Conservation (phyloP, 2,329 filamentous ascomycete genomes). For the Epicoccum nigrum region DNA sequence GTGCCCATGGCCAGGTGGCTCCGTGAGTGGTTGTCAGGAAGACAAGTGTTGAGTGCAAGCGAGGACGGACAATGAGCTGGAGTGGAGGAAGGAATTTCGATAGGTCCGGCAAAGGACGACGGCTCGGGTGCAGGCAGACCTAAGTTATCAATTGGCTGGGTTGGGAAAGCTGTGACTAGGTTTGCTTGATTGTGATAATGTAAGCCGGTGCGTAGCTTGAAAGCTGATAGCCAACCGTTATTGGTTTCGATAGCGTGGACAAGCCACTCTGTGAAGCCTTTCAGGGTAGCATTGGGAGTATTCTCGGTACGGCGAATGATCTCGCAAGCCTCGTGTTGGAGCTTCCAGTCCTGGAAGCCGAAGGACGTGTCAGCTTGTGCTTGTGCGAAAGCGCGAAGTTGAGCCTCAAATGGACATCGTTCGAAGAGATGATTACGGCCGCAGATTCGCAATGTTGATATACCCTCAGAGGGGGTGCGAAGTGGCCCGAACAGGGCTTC, state of each 20-base stretch:
- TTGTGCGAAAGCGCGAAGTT: constrained; percentile 22
- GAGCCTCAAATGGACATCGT: constrained; percentile 25
- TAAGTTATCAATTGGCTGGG: too few relatives aligned
- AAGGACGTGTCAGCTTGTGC: background rate
- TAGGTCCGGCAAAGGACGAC: too few relatives aligned
- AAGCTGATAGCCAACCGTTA: background rate
- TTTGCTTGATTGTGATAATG: too few relatives aligned
- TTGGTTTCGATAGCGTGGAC: constrained; percentile 11
- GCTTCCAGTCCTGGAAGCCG: constrained; percentile 9
- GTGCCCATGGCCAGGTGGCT: constrained; percentile 2
- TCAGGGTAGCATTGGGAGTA: constrained; percentile 21
- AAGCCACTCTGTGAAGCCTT: constrained; percentile 27
- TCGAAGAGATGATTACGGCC: constrained; percentile 24
- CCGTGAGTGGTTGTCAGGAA: background rate
- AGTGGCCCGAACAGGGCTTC: constrained; percentile 28
- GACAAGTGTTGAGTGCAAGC: too few relatives aligned
- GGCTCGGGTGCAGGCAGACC: too few relatives aligned
- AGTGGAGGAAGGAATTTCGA: too few relatives aligned
- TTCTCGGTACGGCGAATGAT: constrained; percentile 28
- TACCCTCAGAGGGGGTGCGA: constrained; percentile 11
- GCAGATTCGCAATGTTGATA: background rate
- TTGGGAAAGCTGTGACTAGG: too few relatives aligned
- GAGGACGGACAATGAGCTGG: too few relatives aligned
- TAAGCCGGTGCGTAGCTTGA: constrained; percentile 1
- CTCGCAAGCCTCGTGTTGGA: constrained; percentile 27